These are phyloP conservation scores for Leersia perrieri DNA, from an alignment of 176 grass and related monocot species.

Conservation along the genomic window DNA sequence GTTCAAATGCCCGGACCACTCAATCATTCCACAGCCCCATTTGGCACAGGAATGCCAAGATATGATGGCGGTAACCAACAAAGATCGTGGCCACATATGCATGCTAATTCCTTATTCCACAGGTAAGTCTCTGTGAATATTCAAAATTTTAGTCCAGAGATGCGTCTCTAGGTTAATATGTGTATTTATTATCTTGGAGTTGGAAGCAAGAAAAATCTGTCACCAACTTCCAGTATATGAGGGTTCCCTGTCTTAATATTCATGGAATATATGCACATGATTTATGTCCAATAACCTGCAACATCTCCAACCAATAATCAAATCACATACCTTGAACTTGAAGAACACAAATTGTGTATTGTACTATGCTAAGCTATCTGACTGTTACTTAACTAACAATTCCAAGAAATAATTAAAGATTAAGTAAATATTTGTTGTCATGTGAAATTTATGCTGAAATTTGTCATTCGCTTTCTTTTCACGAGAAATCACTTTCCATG, in stretches of 20 bases:
- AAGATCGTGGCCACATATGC: conserved; percentile 27
- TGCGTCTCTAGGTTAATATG: background rate
- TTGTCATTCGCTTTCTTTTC: background rate
- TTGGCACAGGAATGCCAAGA: conserved; percentile 32
- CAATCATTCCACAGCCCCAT: conserved; percentile 30
- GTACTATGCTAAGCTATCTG: background rate
- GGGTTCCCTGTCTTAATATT: background rate
- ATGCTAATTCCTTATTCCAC: conserved; percentile 30
- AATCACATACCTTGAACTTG: background rate
- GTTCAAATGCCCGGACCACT: conserved; percentile 20
- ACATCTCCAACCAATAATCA: background rate
- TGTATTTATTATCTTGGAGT: background rate
- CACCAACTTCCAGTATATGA: background rate
- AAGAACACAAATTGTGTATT: background rate
- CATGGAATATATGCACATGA: background rate
- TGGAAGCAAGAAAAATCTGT: background rate
- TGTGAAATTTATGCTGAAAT: background rate
- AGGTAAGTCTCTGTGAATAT: conserved; percentile 8
- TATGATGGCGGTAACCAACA: conserved; percentile 33
- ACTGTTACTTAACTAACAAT: background rate
- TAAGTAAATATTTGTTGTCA: background rate
- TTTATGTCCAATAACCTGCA: background rate
- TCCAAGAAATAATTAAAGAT: background rate
- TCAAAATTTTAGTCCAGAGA: background rate
- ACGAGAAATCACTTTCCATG: background rate